Evolutionary conservation across 2,329 filamentous ascomycete species (phyloP).

Genomic region (Colletotrichum sp.): DNA sequence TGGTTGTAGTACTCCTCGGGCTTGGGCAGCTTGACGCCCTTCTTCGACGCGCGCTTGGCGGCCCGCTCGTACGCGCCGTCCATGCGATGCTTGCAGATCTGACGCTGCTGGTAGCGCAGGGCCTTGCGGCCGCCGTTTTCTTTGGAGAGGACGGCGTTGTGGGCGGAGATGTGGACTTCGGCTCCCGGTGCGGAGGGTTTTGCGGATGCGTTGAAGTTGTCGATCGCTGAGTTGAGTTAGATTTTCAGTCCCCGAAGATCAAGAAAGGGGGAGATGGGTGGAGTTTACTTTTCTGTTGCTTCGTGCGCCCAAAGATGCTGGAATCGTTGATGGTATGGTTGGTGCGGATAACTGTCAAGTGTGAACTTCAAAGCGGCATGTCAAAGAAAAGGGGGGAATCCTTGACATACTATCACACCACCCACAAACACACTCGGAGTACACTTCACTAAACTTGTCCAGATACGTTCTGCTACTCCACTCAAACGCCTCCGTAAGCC

Average conservation of each 20-base stretch:
- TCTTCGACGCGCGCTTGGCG: conserved; percentile 51
- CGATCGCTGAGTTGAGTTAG: conserved; percentile 17
- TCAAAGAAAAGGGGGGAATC: rapidly evolving
- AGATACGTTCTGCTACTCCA: conserved; percentile 77
- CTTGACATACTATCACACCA: conserved; percentile 69
- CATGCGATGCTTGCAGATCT: conserved; percentile 36
- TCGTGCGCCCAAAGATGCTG: conserved; percentile 49
- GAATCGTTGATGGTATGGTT: conserved; percentile 54
- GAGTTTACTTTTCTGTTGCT: conserved; percentile 41
- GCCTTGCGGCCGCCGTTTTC: conserved; percentile 19
- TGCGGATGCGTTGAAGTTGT: conserved; percentile 44
- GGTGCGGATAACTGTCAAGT: conserved; percentile 54
- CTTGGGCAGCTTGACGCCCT: conserved; percentile 51
- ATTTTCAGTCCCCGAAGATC: background rate
- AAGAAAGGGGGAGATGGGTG: background rate
- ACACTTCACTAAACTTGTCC: conserved; percentile 67
- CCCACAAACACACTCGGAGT: conserved; percentile 82
- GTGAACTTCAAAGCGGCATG: background rate
- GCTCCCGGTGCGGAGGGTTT: conserved; percentile 46
- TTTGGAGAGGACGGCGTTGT: conserved; percentile 65
- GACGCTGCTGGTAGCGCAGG: conserved; percentile 42
- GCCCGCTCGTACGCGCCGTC: conserved; percentile 64
- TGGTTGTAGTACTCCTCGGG: conserved; percentile 56
- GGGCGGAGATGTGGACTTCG: conserved; percentile 70
- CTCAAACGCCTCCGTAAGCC: conserved; percentile 69